These are phyloP conservation scores for Saxophila tyrrhenica DNA, from an alignment of 495 filamentous ascomycete species.

Conservation along the genomic window DNA sequence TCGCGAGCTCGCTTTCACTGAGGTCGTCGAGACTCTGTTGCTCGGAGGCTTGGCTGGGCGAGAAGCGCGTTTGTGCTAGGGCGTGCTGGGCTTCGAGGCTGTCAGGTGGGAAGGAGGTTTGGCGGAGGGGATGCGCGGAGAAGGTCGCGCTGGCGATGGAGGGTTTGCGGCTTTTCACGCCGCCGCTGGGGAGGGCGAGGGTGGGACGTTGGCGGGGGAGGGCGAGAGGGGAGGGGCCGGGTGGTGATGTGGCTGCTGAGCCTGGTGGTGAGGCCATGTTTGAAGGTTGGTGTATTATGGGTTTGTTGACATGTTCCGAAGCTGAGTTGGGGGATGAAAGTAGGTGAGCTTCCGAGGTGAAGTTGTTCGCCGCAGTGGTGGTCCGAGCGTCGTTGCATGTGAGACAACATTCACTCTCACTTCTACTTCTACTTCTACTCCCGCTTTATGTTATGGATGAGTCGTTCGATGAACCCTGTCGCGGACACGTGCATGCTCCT, in stretches of 20 bases:
- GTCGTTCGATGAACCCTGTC: too few species aligned
- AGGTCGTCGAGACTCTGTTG: conserved; percentile 36
- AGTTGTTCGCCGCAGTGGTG: background rate
- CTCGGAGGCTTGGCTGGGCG: conserved; percentile 56
- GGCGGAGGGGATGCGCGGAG: conserved; percentile 67
- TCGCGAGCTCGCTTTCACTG: conserved; percentile 2
- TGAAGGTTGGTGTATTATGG: conserved; percentile 3
- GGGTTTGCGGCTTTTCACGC: conserved; percentile 54
- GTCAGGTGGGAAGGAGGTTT: conserved; percentile 71
- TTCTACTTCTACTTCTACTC: too few species aligned
- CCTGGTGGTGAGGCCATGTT: conserved; percentile 53
- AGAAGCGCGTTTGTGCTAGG: conserved; percentile 33
- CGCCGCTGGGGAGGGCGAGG: conserved; percentile 32
- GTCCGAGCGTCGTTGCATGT: background rate
- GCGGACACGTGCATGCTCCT: too few species aligned
- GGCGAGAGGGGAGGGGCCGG: conserved; percentile 39
- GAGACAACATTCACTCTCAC: background rate
- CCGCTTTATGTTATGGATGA: too few species aligned
- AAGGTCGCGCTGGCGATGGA: conserved; percentile 38
- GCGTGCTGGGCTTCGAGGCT: conserved; percentile 21
- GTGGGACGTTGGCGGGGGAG: conserved; percentile 49
- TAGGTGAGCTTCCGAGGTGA: background rate
- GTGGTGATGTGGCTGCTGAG: conserved; percentile 41
- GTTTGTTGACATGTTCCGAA: background rate
- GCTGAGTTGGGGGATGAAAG: background rate